Evolutionary conservation across 805 yeast genomes (phyloP).

Genomic region (Kluyveromyces nonfermentans): DNA sequence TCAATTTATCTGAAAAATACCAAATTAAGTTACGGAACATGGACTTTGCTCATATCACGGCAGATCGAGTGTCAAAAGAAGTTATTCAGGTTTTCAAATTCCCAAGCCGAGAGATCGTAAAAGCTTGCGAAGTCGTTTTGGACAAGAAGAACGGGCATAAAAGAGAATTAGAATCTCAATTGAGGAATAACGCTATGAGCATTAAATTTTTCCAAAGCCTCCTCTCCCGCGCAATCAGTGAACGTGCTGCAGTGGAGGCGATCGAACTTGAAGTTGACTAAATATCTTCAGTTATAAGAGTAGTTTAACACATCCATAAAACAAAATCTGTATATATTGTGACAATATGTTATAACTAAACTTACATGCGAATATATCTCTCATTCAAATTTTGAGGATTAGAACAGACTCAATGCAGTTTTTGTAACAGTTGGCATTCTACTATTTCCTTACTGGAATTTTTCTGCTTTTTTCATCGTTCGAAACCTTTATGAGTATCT

Average conservation of each 20-base stretch:
- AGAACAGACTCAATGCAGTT: too few species aligned
- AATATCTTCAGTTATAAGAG: background rate
- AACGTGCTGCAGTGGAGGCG: constrained; percentile 14
- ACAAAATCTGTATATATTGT: background rate
- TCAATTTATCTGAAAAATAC: constrained; percentile 69
- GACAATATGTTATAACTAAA: too few species aligned
- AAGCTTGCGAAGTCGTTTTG: constrained; percentile 22
- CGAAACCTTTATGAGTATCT: too few species aligned
- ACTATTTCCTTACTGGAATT: too few species aligned
- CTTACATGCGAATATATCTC: too few species aligned
- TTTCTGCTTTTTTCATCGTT: too few species aligned
- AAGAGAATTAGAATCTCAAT: constrained; percentile 19
- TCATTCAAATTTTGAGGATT: too few species aligned
- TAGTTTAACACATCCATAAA: background rate
- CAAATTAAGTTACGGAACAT: constrained; percentile 48
- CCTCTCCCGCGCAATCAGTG: constrained; percentile 16
- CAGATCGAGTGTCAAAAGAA: constrained; percentile 71
- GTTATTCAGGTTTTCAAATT: constrained; percentile 69
- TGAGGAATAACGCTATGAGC: constrained; percentile 18
- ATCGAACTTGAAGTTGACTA: constrained; percentile 26
- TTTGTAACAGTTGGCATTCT: too few species aligned
- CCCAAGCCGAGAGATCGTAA: constrained; percentile 69
- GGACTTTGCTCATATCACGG: constrained; percentile 73
- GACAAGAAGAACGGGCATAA: constrained; percentile 20
- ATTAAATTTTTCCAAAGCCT: constrained; percentile 21